Conservation (phyloP, 768 basidiomycete genomes). For the Russula olivacea region DNA sequence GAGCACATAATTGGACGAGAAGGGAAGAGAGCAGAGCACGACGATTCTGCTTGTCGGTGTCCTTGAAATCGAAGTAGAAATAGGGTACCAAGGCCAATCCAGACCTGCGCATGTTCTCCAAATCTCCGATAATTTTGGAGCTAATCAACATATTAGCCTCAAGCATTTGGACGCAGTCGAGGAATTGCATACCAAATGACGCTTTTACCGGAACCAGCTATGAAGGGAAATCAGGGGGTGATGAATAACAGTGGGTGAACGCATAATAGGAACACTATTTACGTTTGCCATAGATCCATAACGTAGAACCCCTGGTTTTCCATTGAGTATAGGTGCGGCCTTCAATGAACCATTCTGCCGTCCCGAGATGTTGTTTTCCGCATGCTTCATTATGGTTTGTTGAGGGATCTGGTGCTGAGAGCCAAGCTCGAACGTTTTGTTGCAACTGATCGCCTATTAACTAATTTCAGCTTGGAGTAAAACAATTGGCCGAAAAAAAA, state of each 20-base stretch:
- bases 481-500: not conserved
- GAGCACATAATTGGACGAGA: not conserved
- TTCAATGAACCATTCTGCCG: constrained; percentile 1
- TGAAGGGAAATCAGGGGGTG: not conserved
- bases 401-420: not conserved
- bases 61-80: not conserved
- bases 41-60: not conserved
- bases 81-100: not conserved
- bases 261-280: not conserved
- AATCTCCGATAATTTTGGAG: constrained; percentile 1
- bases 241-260: not conserved
- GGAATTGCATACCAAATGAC: constrained; percentile 1
- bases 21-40: not conserved
- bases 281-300: constrained; percentile 10
- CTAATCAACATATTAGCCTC: not conserved
- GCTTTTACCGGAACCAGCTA: constrained; percentile 7
- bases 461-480: not conserved
- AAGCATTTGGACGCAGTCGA: not conserved
- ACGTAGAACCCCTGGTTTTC: not conserved
- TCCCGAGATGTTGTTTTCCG: not conserved
- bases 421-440: not conserved
- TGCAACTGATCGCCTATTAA: constrained; percentile 1
- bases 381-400: constrained; percentile 1
- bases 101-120: not conserved
- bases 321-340: not conserved